phyloP scores from a whole-genome alignment of 805 yeast genomes.

The Zygoascus tannicola region DNA sequence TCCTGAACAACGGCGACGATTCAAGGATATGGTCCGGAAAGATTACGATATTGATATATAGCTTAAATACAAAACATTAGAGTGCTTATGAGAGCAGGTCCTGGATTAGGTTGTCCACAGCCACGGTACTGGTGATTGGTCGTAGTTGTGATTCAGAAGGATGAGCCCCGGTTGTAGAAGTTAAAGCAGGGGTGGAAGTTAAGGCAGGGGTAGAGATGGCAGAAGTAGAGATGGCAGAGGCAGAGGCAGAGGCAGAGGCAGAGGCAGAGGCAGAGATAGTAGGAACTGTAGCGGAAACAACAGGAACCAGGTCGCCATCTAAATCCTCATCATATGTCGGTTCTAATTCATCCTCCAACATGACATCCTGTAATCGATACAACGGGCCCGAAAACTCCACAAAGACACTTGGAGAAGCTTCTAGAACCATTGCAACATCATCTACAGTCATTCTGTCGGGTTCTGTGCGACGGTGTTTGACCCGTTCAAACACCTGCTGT shows the following conservation, averaged over 20 bases:
- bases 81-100: not conserved
- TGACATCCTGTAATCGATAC: constrained; percentile 25
- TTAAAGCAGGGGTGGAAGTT: not conserved
- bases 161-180: not conserved
- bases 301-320: not conserved
- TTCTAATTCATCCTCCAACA: constrained; percentile 26
- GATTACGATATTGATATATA: constrained; percentile 3
- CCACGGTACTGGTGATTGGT: not conserved
- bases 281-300: not conserved
- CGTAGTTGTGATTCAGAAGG: not conserved
- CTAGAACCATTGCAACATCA: constrained; percentile 27
- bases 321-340: not conserved
- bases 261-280: not conserved
- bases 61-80: too few species aligned
- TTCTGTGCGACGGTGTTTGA: constrained; percentile 47
- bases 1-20: constrained; percentile 10
- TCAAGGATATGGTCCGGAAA: constrained; percentile 6
- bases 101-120: not conserved
- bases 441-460: constrained; percentile 24
- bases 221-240: not conserved
- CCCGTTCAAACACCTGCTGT: constrained; percentile 65
- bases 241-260: not conserved
- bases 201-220: not conserved
- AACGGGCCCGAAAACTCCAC: constrained; percentile 30
- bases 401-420: constrained; percentile 27